Conservation (phyloP, 257 asterid species). For the Echium plantagineum region DNA sequence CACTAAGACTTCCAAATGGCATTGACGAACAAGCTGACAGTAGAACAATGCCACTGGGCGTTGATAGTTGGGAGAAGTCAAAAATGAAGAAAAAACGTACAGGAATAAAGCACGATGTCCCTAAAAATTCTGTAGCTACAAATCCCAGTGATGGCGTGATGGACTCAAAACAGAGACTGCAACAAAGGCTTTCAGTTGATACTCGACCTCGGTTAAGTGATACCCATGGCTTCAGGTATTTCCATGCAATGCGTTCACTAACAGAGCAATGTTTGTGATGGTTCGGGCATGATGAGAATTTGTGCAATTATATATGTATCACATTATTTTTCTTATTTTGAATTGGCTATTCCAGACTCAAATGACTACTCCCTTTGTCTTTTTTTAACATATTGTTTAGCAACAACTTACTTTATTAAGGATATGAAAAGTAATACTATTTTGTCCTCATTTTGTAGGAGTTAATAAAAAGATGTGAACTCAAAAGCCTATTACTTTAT, state of each 20-base stretch:
- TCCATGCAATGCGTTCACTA: background rate
- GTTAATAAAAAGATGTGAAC: too few species aligned
- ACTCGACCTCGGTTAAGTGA: conserved; percentile 59
- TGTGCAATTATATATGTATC: too few species aligned
- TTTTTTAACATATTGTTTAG: too few species aligned
- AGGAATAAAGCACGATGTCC: conserved; percentile 60
- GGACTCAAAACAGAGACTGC: conserved; percentile 65
- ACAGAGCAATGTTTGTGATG: background rate
- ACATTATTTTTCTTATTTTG: too few species aligned
- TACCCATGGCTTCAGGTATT: conserved; percentile 65
- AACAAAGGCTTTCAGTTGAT: conserved; percentile 51
- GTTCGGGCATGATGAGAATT: background rate
- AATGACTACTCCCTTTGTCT: too few species aligned
- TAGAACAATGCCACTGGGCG: conserved; percentile 39
- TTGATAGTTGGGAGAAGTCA: conserved; percentile 87
- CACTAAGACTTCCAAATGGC: conserved; percentile 43
- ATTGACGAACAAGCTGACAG: conserved; percentile 52
- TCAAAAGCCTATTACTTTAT: too few species aligned
- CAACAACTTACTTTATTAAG: too few species aligned
- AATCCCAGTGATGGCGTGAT: conserved; percentile 58
- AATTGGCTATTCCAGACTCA: too few species aligned
- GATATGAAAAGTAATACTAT: too few species aligned
- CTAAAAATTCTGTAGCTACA: conserved; percentile 29
- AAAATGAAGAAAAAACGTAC: conserved; percentile 94
- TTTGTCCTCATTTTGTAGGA: too few species aligned